These are phyloP conservation scores for Heterobasidion occidentale DNA, from an alignment of 1,284 basidiomycete species.

Conservation along the genomic window DNA sequence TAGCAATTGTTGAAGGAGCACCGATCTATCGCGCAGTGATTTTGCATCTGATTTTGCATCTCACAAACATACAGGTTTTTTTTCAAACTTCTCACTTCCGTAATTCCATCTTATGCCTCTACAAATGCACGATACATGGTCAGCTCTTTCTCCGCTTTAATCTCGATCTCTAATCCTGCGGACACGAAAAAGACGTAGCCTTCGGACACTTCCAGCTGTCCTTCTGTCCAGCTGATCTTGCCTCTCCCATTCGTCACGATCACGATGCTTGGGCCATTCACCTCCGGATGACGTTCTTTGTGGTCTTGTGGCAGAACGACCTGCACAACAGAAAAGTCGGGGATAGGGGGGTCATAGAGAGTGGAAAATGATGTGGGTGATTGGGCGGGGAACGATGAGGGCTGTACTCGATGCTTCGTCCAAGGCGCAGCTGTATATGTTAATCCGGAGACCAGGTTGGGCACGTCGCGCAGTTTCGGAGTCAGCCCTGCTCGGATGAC, in stretches of 20 bases:
- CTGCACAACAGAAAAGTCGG: constrained; percentile 86
- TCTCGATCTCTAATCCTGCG: constrained; percentile 53
- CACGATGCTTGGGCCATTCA: constrained; percentile 82
- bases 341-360: constrained; percentile 92
- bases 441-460: constrained; percentile 82
- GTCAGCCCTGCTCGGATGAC: constrained; percentile 98
- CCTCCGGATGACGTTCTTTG: constrained; percentile 44
- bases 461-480: constrained; percentile 91
- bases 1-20: too few species aligned
- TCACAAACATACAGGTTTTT: background rate
- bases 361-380: constrained; percentile 23
- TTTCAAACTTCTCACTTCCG: background rate
- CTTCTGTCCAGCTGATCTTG: constrained; percentile 34
- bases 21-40: too few species aligned
- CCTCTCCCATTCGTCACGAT: constrained; percentile 75
- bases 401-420: constrained; percentile 62
- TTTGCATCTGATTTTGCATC: too few species aligned
- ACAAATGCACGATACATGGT: constrained; percentile 77
- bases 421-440: constrained; percentile 77
- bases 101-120: constrained; percentile 21
- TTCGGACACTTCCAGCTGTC: constrained; percentile 39
- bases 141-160: constrained; percentile 35
- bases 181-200: constrained; percentile 86
- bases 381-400: constrained; percentile 38
- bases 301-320: constrained; percentile 41